Percentiles rank a stretch among this genome's conserved stretches.
These are phyloP conservation scores for Eimeria necatrix DNA, from an alignment of 169 alveolate genomes.

Conservation along the genomic window DNA sequence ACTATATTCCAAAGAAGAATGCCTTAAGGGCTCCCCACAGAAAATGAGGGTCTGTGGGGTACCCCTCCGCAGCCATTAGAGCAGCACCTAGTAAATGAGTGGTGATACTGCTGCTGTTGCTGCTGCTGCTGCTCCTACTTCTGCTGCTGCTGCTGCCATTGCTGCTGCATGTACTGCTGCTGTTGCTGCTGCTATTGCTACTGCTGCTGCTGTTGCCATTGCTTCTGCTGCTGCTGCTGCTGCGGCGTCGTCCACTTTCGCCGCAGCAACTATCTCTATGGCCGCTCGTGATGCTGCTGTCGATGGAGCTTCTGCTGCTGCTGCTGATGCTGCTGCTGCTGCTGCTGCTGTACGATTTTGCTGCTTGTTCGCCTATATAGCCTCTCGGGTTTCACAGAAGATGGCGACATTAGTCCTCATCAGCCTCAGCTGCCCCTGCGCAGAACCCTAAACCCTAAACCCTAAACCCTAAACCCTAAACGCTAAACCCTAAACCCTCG, in stretches of 20 bases:
- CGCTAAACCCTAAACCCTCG: conserved; percentile 16
- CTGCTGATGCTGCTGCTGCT: conserved; percentile 12
- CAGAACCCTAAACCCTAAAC: conserved; percentile 9
- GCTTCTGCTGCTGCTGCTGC: neutral
- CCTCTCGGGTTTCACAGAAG: neutral
- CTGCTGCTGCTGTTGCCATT: neutral
- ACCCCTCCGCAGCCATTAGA: neutral
- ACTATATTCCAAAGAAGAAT: neutral
- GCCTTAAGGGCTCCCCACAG: neutral
- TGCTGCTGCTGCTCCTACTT: conserved; percentile 17
- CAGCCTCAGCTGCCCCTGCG: conserved; percentile 34
- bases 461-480: neutral
- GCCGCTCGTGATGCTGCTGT: conserved; percentile 11
- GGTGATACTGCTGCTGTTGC: neutral
- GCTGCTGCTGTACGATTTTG: neutral
- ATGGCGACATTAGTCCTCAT: neutral
- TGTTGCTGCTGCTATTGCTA: neutral
- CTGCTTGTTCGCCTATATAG: neutral
- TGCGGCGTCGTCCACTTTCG: neutral
- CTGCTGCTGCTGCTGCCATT: conserved; percentile 27
- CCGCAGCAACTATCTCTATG: neutral
- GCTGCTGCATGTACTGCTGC: neutral
- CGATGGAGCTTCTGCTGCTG: neutral
- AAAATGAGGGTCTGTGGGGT: neutral
- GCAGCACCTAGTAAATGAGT: neutral